These are phyloP conservation scores for Chlamydomonas eustigma DNA, from an alignment of 139 green algal genomes.

Conservation along the genomic window DNA sequence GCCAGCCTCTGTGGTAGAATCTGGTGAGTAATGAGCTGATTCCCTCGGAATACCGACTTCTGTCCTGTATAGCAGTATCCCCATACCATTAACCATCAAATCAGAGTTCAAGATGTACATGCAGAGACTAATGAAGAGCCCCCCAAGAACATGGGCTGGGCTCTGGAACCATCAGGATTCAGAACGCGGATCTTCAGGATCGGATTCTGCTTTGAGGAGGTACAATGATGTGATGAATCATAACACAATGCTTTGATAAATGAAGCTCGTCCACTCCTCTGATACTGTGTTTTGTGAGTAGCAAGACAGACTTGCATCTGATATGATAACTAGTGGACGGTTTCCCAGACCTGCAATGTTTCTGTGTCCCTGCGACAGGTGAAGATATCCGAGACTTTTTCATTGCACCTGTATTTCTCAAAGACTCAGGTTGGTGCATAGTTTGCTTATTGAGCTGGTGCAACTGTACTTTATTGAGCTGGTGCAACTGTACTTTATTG, in stretches of 20 bases:
- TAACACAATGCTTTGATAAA: not conserved
- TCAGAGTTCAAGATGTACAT: not conserved
- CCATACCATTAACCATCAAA: not conserved
- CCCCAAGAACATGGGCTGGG: not conserved
- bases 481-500: conserved; percentile 6
- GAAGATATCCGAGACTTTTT: conserved; percentile 11
- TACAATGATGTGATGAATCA: not conserved
- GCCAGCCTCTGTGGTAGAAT: conserved; percentile 5
- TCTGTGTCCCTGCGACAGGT: not conserved
- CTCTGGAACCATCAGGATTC: conserved; percentile 3
- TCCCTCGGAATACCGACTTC: not conserved
- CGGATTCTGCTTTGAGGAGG: conserved; percentile 18
- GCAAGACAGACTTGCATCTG: not conserved
- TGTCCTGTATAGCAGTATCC: too few relatives aligned
- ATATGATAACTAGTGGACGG: too few relatives aligned
- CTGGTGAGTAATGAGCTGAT: not conserved
- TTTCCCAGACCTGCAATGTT: too few relatives aligned
- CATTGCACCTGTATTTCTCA: too few relatives aligned
- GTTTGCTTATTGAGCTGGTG: too few relatives aligned
- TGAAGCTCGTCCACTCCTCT: too few relatives aligned
- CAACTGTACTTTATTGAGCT: too few relatives aligned
- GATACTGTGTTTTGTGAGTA: not conserved
- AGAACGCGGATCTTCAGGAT: conserved; percentile 7
- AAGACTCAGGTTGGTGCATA: too few relatives aligned
- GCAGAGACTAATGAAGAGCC: not conserved